Percentiles rank a stretch among this genome's conserved stretches.
phyloP scores from a whole-genome alignment of 2,329 filamentous ascomycete species.

The Alternaria rosae region DNA sequence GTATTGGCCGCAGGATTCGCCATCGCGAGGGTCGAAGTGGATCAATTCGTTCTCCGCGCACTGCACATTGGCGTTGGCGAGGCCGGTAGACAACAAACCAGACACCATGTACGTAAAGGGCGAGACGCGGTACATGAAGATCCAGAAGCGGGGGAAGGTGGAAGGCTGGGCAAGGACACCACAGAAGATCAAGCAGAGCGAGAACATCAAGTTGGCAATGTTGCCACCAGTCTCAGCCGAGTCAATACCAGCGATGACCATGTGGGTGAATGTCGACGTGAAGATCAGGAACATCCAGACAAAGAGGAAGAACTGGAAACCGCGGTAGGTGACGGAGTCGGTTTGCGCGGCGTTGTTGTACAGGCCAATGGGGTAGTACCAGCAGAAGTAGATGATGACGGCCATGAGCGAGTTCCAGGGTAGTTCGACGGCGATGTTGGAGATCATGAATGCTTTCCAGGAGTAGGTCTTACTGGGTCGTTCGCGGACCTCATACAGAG shows the following conservation, averaged over 20 bases:
- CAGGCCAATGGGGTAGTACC: constrained; percentile 87
- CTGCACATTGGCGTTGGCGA: constrained; percentile 70
- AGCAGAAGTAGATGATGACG: constrained; percentile 78
- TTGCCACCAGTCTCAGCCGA: constrained; percentile 78
- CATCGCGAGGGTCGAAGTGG: constrained; percentile 67
- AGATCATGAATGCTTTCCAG: constrained; percentile 85
- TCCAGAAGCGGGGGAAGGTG: constrained; percentile 76
- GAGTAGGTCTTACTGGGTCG: constrained; percentile 83
- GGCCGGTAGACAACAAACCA: constrained; percentile 72
- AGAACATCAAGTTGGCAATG: constrained; percentile 77
- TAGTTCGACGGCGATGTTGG: constrained; percentile 83
- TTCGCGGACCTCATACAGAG: constrained; percentile 84
- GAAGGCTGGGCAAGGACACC: constrained; percentile 72
- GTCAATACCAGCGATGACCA: constrained; percentile 78
- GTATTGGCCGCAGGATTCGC: constrained; percentile 52
- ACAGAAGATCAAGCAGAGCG: constrained; percentile 76
- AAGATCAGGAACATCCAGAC: constrained; percentile 79
- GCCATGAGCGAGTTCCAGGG: constrained; percentile 83
- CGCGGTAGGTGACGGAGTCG: constrained; percentile 70
- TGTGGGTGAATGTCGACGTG: constrained; percentile 79
- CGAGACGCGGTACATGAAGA: constrained; percentile 82
- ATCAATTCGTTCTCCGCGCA: constrained; percentile 77
- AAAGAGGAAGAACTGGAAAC: constrained; percentile 80
- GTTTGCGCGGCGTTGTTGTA: constrained; percentile 72
- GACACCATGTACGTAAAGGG: constrained; percentile 84